Base-by-base conservation (phyloP, 257 asterid species). In the Lithospermum erythrorhizon region DNA sequence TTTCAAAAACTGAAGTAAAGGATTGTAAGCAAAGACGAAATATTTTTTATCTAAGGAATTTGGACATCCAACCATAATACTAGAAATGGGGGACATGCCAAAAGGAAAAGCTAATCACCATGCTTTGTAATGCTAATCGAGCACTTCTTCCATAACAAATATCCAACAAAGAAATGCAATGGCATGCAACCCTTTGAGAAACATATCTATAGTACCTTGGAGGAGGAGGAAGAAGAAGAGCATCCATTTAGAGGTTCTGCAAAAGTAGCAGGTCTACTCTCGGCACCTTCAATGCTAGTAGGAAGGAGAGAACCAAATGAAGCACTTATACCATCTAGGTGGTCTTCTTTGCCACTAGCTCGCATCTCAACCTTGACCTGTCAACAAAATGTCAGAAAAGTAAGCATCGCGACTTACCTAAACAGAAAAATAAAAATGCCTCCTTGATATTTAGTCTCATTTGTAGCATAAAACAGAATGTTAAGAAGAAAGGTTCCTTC, bases 291-390 rank as follows among this genome's bases (percentile, higher is more conserved):
- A 22, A 75, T 68, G 59, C 75, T 61, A 49, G 81, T 68, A 61
- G 99, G 93, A 62, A 93, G 70, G 59, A 68, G 51, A 51, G 94
- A 73, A 66, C 99, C 96, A 76, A 89, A 93, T 64, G 89, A 82
- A 8, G 95, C 97, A 73, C 76, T 76, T 61, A 77, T 55, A 48
- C 94, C 98, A 68, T 62, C 83, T 47, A 88, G 65, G 20, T 84
- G 81, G 70, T 76, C 76, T 64, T 79, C 90, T 56, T 55, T 75
- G 37, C 85, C 94, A 81, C 82, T 71, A 41, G 75, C 78, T 94
- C 87, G 81, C 56, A 72, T 68, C 70, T 77, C 75, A 66, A 86
- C 85, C 81, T 82, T 84, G 68, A 80, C 91, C 96, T 88, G 82
- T 61, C 65, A 60, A 67, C 24, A 52, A 35, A 18, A 53, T 53